Percentiles rank a stretch among this genome's conserved stretches.
phyloP scores from a whole-genome alignment of 768 basidiomycete genomes.

The Leccinum obscurum region DNA sequence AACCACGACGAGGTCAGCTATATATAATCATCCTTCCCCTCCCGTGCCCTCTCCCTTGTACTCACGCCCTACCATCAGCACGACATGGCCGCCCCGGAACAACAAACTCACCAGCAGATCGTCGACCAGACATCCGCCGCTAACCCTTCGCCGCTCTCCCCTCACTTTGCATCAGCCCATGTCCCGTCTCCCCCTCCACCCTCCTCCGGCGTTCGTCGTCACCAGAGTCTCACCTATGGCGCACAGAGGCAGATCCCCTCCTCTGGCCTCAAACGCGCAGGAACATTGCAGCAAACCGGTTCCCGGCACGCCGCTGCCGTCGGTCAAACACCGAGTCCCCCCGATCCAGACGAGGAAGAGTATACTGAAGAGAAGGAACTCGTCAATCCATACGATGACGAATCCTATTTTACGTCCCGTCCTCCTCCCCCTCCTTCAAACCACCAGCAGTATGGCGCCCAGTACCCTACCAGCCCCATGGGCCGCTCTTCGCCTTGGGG shows the following conservation, averaged over 20 bases:
- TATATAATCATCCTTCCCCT: slow-evolving; percentile 4
- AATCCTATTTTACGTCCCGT: slow-evolving; percentile 51
- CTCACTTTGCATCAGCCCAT: slow-evolving; percentile 53
- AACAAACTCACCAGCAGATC: slow-evolving; percentile 46
- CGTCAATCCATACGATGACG: slow-evolving; percentile 49
- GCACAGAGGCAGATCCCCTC: slow-evolving; percentile 52
- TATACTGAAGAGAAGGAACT: slow-evolving; percentile 47
- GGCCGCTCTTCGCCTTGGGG: slow-evolving; percentile 70
- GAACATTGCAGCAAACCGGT: slow-evolving; percentile 58
- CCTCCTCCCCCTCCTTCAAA: slow-evolving; percentile 36
- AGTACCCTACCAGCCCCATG: slow-evolving; percentile 55
- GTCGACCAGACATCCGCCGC: slow-evolving; percentile 45
- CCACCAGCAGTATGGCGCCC: slow-evolving; percentile 43
- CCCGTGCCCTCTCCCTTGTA: not conserved
- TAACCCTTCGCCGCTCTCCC: slow-evolving; percentile 58
- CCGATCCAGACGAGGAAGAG: slow-evolving; percentile 55
- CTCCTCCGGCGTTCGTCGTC: slow-evolving; percentile 71
- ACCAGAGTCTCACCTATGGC: slow-evolving; percentile 77
- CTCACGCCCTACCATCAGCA: slow-evolving; percentile 26
- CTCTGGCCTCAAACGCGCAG: slow-evolving; percentile 68
- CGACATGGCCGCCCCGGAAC: slow-evolving; percentile 21
- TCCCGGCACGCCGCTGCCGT: slow-evolving; percentile 32
- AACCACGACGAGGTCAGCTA: slow-evolving; percentile 66
- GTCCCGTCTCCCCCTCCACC: slow-evolving; percentile 72
- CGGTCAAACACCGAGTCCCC: slow-evolving; percentile 44